phyloP scores from a whole-genome alignment of 495 filamentous ascomycete genomes.

The Penicillium flavigenum region DNA sequence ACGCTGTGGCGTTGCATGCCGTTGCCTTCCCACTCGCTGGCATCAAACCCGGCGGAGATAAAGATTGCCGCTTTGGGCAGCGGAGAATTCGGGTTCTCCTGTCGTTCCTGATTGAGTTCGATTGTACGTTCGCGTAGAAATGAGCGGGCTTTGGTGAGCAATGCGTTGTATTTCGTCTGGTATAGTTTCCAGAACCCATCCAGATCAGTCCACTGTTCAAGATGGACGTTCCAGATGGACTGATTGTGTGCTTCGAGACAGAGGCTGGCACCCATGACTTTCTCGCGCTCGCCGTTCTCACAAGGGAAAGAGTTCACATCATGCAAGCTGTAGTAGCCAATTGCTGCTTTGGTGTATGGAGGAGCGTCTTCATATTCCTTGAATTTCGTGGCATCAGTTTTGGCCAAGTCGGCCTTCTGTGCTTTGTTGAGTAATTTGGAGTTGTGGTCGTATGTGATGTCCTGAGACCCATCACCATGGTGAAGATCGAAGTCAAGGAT shows the following conservation, averaged over 20 bases:
- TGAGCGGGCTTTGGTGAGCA: constrained; percentile 75
- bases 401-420: not conserved
- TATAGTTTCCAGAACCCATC: constrained; percentile 87
- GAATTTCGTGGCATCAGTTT: not conserved
- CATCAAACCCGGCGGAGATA: constrained; percentile 93
- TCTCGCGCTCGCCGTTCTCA: constrained; percentile 82
- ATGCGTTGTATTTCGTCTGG: constrained; percentile 64
- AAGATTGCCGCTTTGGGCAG: constrained; percentile 83
- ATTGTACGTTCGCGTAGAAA: constrained; percentile 71
- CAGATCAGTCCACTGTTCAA: constrained; percentile 71
- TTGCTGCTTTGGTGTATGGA: constrained; percentile 72
- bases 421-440: constrained; percentile 56
- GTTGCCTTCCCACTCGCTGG: constrained; percentile 85
- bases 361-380: constrained; percentile 37
- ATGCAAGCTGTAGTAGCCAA: constrained; percentile 94
- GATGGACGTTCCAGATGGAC: constrained; percentile 93
- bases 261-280: constrained; percentile 85
- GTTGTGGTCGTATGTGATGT: constrained; percentile 88
- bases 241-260: constrained; percentile 93
- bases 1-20: constrained; percentile 94
- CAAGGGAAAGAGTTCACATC: constrained; percentile 98
- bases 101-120: constrained; percentile 53
- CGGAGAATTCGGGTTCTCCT: constrained; percentile 29
- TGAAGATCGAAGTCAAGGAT: constrained; percentile 98
- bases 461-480: constrained; percentile 93